These are phyloP conservation scores for Coemansia sp. DNA, from an alignment of 192 early-diverging fungal species.

Conservation along the genomic window DNA sequence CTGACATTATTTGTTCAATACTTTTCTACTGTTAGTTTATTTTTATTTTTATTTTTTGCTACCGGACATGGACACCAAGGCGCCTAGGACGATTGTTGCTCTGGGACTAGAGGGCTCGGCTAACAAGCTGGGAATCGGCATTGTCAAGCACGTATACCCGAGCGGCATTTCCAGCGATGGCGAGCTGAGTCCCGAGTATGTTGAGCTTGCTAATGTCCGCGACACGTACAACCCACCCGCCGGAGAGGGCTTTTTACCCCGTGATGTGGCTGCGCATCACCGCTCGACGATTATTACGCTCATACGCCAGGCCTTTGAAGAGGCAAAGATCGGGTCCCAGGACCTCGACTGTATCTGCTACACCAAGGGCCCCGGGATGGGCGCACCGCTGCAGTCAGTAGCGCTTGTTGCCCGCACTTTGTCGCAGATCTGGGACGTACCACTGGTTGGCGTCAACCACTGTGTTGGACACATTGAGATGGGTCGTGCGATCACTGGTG, in stretches of 20 bases:
- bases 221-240: slow-evolving; percentile 96
- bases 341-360: slow-evolving; percentile 94
- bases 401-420: slow-evolving; percentile 93
- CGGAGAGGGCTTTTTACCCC: slow-evolving; percentile 93
- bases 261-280: slow-evolving; percentile 94
- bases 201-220: slow-evolving; percentile 84
- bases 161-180: slow-evolving; percentile 28
- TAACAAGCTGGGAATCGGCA: slow-evolving; percentile 97
- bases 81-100: slow-evolving; percentile 61
- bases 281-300: slow-evolving; percentile 74
- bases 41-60: background rate
- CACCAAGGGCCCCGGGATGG: slow-evolving; percentile 99
- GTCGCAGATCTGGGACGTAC: slow-evolving; percentile 87
- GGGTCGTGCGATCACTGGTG: slow-evolving; percentile 95
- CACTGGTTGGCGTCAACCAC: slow-evolving; percentile 95
- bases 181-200: slow-evolving; percentile 61
- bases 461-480: slow-evolving; percentile 99
- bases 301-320: slow-evolving; percentile 73
- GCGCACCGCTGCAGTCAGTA: slow-evolving; percentile 88
- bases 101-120: slow-evolving; percentile 89
- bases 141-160: slow-evolving; percentile 74
- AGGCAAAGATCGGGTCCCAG: slow-evolving; percentile 69
- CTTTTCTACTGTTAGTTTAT: background rate
- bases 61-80: background rate
- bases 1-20: background rate